Percentiles rank a stretch among this genome's conserved stretches.
phyloP scores from a whole-genome alignment of 2,329 filamentous ascomycete species.

The Hymenoscyphus repandus region DNA sequence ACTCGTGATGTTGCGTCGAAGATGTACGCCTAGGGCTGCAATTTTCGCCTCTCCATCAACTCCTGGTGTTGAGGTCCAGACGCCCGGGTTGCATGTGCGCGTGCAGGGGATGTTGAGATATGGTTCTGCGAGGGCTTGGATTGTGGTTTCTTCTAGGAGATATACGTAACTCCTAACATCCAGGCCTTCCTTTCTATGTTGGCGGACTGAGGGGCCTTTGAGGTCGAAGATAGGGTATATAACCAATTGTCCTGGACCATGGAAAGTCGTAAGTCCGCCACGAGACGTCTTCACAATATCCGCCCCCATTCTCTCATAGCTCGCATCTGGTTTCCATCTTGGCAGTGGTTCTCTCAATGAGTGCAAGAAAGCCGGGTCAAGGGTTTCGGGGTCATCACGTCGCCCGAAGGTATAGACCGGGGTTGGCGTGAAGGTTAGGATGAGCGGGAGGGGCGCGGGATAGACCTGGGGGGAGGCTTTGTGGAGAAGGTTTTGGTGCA shows the following conservation, averaged over 20 bases:
- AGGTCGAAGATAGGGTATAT: constrained; percentile 92
- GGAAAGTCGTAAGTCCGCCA: constrained; percentile 89
- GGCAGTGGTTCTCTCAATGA: constrained; percentile 13
- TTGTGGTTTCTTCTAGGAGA: constrained; percentile 71
- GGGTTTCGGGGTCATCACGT: constrained; percentile 47
- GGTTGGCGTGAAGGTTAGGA: constrained; percentile 76
- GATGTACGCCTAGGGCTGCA: constrained; percentile 86
- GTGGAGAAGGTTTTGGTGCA: constrained; percentile 51
- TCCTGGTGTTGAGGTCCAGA: constrained; percentile 9
- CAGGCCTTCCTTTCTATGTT: constrained; percentile 33
- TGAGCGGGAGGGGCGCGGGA: constrained; percentile 53
- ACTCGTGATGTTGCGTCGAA: constrained; percentile 75
- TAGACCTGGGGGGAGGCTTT: constrained; percentile 40
- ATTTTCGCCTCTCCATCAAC: constrained; percentile 57
- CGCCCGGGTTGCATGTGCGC: constrained; percentile 7
- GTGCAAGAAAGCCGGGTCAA: constrained; percentile 41
- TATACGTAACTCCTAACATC: constrained; percentile 73
- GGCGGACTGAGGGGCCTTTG: constrained; percentile 30
- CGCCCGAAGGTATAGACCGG: constrained; percentile 90
- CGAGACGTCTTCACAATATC: constrained; percentile 44
- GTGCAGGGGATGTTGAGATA: neutral
- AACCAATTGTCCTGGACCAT: constrained; percentile 87
- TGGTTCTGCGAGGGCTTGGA: constrained; percentile 48
- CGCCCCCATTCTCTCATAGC: constrained; percentile 4
- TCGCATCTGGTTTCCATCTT: neutral